Evolutionary conservation across 1,284 basidiomycete species (phyloP), one percentile per base, ranked within the genome.

Genomic region (Veloboletus limbatus): DNA sequence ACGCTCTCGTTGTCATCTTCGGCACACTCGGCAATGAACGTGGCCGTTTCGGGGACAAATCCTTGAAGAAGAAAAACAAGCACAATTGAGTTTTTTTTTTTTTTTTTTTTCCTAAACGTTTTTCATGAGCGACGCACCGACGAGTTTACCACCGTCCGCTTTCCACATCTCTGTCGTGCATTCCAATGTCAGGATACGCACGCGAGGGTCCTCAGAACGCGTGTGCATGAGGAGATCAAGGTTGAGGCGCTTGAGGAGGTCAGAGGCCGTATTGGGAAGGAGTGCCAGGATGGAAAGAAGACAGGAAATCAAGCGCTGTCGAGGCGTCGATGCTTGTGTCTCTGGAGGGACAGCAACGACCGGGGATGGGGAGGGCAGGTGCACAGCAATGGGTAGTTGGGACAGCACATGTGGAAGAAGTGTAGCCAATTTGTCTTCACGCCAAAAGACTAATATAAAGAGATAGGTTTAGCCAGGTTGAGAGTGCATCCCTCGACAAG

Each of bases 191-290:
- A 81, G 77, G 9, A 92, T 63, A 10, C 91, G 80, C 17, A 82
- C 66, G 21, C 74, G 70, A 3, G 77, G 67, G 47, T 88, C 82
- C 45, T 96, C 92, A 3, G 88, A 85, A 8, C 94, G 85, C 0
- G 91, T 92, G 48, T 89, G 81, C 81, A 93, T 86, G 45, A 97
- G 78, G n/a, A 98, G 68, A 33, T 83, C 77, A 22, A 88, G 73
- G 71, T 97, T 97, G 65, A 95, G 72, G 8, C 74, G 66, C 64
- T 97, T 95, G 52, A 95, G 76, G 20, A 88, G 70, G 44, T 63
- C 60, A 8, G 61, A 47, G 6, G 62, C 53, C n/a, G 49, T 33
- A 17, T 32, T 38, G 9, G 62, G 64, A 18, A 63, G 38, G 9
- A 55, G 43, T 0, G 49, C 25, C 3, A 49, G 28, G 16, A 65